phyloP scores from a whole-genome alignment of 768 basidiomycete genomes.

The Podaxis sp. region DNA sequence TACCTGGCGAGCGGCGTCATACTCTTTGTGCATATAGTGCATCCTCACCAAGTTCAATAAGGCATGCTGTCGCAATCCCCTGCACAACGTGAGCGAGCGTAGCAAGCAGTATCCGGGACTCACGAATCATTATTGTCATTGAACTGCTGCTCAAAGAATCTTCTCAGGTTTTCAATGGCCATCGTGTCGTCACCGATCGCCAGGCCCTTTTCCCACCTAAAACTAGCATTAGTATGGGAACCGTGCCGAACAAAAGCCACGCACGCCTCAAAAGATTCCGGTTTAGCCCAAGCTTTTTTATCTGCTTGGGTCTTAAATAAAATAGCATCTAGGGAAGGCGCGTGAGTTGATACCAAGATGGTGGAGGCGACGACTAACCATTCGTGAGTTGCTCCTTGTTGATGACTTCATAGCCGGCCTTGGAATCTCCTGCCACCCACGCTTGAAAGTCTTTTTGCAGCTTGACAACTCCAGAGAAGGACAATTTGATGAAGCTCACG shows the following conservation, averaged over 20 bases:
- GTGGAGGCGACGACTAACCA: constrained; percentile 7
- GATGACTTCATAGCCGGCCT: constrained; percentile 43
- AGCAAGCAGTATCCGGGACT: constrained; percentile 22
- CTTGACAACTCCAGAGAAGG: constrained; percentile 65
- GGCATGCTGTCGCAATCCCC: constrained; percentile 77
- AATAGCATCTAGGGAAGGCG: constrained; percentile 35
- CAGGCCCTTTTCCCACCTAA: constrained; percentile 65
- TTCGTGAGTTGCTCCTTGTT: constrained; percentile 49
- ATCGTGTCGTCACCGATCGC: constrained; percentile 63
- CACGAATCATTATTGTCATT: constrained; percentile 79
- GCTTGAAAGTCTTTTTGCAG: constrained; percentile 62
- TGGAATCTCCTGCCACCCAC: constrained; percentile 51
- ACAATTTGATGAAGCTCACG: constrained; percentile 70
- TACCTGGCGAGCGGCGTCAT: constrained; percentile 65
- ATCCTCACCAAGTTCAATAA: constrained; percentile 72
- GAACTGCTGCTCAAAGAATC: constrained; percentile 85
- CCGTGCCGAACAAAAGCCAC: constrained; percentile 16
- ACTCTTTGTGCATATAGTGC: constrained; percentile 71
- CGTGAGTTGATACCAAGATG: no score
- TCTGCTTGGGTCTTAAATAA: constrained; percentile 65
- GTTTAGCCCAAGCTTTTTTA: constrained; percentile 59
- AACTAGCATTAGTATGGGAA: not conserved
- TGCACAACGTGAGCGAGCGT: constrained; percentile 22
- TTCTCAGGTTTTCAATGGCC: constrained; percentile 66
- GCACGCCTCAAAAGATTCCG: constrained; percentile 57